These are phyloP conservation scores for Coemansia sp. DNA, from an alignment of 192 early-diverging fungal genomes.

Conservation along the genomic window DNA sequence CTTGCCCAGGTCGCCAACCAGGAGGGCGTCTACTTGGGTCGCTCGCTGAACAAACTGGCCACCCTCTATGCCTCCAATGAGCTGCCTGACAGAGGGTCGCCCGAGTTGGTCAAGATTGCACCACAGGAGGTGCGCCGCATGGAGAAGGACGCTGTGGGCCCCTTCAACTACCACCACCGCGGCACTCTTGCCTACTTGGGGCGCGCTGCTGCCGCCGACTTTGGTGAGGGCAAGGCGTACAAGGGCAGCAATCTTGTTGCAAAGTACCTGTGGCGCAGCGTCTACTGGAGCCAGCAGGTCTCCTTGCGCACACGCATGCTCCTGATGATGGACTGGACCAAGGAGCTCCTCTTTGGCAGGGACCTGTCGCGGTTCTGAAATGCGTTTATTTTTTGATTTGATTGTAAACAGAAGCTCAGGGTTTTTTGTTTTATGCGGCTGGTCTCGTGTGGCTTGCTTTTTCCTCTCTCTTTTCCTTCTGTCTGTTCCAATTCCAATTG, in stretches of 20 bases:
- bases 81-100: neutral
- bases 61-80: constrained; percentile 2
- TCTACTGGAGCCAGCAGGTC: constrained; percentile 57
- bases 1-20: constrained; percentile 90
- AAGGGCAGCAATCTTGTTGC: constrained; percentile 51
- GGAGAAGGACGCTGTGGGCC: constrained; percentile 34
- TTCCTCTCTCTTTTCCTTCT: neutral
- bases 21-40: constrained; percentile 83
- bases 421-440: too few species aligned
- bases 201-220: constrained; percentile 51
- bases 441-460: neutral
- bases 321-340: constrained; percentile 88
- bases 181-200: constrained; percentile 73
- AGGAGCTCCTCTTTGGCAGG: constrained; percentile 85
- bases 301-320: constrained; percentile 77
- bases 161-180: constrained; percentile 67
- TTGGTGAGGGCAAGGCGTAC: constrained; percentile 47
- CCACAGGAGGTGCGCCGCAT: constrained; percentile 9
- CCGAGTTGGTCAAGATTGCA: neutral
- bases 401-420: too few species aligned
- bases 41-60: constrained; percentile 57
- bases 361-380: constrained; percentile 68
- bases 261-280: constrained; percentile 54
- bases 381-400: too few species aligned
- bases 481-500: too few species aligned